Conservation (phyloP, 768 basidiomycete genomes). For the Paxillus involutus region DNA sequence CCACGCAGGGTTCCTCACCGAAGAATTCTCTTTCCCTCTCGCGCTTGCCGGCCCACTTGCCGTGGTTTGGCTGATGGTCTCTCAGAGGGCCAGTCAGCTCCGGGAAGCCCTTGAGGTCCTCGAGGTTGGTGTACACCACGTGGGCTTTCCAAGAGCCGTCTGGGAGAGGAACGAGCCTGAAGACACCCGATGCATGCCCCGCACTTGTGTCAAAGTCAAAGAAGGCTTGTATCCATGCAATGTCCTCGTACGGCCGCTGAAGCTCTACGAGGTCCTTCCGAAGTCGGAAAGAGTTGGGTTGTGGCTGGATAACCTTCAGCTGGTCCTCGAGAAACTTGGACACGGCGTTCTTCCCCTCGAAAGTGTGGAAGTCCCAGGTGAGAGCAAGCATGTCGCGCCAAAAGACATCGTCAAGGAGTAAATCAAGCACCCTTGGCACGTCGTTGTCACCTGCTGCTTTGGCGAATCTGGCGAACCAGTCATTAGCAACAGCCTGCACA, state of each 20-base stretch:
- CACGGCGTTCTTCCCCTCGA: constrained; percentile 44
- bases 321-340: constrained; percentile 46
- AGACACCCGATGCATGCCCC: constrained; percentile 41
- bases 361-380: constrained; percentile 64
- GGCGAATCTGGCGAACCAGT: constrained; percentile 44
- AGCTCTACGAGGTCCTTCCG: constrained; percentile 18
- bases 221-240: constrained; percentile 43
- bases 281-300: constrained; percentile 22
- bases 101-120: constrained; percentile 46
- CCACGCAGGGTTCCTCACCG: constrained; percentile 48
- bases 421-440: constrained; percentile 33
- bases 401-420: constrained; percentile 37
- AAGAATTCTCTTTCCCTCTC: constrained; percentile 27
- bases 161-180: constrained; percentile 45
- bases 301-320: constrained; percentile 27
- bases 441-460: constrained; percentile 33
- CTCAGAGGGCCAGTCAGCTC: constrained; percentile 46
- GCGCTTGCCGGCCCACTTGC: constrained; percentile 31
- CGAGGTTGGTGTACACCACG: constrained; percentile 49
- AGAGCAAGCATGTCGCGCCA: constrained; percentile 65
- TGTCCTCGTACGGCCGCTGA: constrained; percentile 32
- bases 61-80: constrained; percentile 35
- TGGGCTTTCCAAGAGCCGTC: constrained; percentile 48
- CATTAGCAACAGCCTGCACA: constrained; percentile 31
- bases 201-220: constrained; percentile 46